Conservation (phyloP, 2,329 filamentous ascomycete species). For the Cordyceps militaris region DNA sequence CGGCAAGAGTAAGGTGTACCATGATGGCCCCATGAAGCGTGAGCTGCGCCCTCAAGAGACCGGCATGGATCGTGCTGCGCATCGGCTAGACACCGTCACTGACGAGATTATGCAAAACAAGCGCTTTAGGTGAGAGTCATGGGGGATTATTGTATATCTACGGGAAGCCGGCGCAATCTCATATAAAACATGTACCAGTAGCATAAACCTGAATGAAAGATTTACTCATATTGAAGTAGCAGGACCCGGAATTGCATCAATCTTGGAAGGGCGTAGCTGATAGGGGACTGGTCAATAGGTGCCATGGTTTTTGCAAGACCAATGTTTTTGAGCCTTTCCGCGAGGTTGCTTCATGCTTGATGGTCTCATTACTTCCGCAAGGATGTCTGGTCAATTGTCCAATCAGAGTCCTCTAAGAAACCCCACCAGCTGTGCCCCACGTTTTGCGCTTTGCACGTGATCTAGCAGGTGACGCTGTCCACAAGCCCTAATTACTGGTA, state of each 20-base stretch:
- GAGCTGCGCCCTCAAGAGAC: not conserved
- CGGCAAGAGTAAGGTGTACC: constrained; percentile 29
- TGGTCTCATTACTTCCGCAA: too few species aligned
- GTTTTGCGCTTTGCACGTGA: constrained; percentile 21
- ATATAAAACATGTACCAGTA: constrained; percentile 27
- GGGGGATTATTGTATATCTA: constrained; percentile 19
- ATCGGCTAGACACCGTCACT: not conserved
- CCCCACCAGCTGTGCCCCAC: not conserved
- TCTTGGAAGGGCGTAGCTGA: not conserved
- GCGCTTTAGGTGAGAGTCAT: not conserved
- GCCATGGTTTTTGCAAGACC: too few species aligned
- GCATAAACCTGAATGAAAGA: constrained; percentile 20
- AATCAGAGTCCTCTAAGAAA: not conserved
- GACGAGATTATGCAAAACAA: constrained; percentile 2
- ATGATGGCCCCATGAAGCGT: constrained; percentile 19
- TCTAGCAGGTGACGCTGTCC: constrained; percentile 13
- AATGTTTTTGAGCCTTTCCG: too few species aligned
- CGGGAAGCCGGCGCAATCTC: constrained; percentile 17
- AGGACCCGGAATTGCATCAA: not conserved
- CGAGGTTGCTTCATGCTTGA: too few species aligned
- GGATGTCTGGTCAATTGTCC: too few species aligned
- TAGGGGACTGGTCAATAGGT: too few species aligned
- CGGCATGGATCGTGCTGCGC: not conserved
- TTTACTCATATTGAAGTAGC: not conserved
- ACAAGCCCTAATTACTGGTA: constrained; percentile 25